Conservation (phyloP, 306 rosid genomes). For the Rosa rugosa region DNA sequence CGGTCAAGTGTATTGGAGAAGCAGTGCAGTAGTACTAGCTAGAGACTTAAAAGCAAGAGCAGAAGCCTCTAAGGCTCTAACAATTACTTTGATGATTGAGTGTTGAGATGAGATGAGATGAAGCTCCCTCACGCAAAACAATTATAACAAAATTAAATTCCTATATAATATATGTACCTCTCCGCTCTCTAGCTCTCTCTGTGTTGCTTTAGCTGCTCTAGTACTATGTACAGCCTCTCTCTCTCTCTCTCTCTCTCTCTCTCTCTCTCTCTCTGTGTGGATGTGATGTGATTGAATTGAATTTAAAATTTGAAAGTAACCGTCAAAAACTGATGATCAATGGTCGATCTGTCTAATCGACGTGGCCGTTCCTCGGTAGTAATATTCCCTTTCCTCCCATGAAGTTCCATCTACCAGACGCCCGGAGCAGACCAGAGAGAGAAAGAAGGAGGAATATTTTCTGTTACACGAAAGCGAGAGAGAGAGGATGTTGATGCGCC, state of each 20-base stretch:
- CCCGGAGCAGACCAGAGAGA: background rate
- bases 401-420: too few relatives aligned
- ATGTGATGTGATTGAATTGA: background rate
- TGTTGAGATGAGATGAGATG: too few relatives aligned
- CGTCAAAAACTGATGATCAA: background rate
- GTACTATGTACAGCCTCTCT: too few relatives aligned
- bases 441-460: background rate
- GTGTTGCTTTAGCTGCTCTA: too few relatives aligned
- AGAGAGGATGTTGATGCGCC: background rate
- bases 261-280: too few relatives aligned
- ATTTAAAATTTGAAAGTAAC: background rate
- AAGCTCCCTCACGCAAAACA: too few relatives aligned
- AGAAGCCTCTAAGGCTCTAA: background rate
- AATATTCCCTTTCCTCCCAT: background rate
- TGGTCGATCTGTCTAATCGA: background rate
- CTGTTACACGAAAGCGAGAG: background rate
- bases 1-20: background rate
- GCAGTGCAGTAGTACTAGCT: background rate
- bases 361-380: background rate
- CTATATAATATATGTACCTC: too few relatives aligned
- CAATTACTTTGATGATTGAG: too few relatives aligned
- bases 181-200: too few relatives aligned
- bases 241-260: too few relatives aligned
- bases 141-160: too few relatives aligned
- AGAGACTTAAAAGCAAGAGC: background rate